Conservation (phyloP, 305 asterid species). For the Fraxinus angustifolia region DNA sequence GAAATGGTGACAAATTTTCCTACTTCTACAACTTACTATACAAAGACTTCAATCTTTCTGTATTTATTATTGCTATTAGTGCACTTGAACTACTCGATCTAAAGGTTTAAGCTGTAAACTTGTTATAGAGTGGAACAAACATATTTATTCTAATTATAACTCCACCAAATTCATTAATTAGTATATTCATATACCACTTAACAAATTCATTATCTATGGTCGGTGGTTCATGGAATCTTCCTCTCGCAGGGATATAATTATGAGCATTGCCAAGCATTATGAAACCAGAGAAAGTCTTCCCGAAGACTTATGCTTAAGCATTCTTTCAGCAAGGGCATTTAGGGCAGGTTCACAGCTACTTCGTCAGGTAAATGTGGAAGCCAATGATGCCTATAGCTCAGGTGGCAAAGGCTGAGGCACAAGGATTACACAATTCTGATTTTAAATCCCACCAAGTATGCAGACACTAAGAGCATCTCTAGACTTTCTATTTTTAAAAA, state of each 20-base stretch:
- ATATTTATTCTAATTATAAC: neutral
- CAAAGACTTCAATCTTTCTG: neutral
- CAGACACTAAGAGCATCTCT: neutral
- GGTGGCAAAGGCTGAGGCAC: neutral
- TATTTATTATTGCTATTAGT: neutral
- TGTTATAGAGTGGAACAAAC: neutral
- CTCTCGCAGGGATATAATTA: conserved; percentile 57
- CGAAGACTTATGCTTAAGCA: conserved; percentile 54
- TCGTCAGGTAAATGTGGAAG: conserved; percentile 50
- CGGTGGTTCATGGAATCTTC: neutral
- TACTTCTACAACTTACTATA: neutral
- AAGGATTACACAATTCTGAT: neutral
- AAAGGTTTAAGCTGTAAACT: neutral
- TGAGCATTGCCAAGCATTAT: conserved; percentile 68
- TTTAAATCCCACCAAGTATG: neutral
- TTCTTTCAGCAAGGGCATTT: conserved; percentile 72
- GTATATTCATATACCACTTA: neutral
- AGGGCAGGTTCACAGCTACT: conserved; percentile 71
- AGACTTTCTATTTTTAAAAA: neutral
- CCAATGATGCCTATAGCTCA: conserved; percentile 9
- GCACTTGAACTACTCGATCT: neutral
- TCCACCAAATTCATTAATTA: neutral
- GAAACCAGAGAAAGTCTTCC: conserved; percentile 68
- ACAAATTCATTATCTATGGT: neutral
- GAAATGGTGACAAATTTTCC: neutral